These are phyloP conservation scores for Coemansia sp. DNA, from an alignment of 192 early-diverging fungal species.

Conservation along the genomic window DNA sequence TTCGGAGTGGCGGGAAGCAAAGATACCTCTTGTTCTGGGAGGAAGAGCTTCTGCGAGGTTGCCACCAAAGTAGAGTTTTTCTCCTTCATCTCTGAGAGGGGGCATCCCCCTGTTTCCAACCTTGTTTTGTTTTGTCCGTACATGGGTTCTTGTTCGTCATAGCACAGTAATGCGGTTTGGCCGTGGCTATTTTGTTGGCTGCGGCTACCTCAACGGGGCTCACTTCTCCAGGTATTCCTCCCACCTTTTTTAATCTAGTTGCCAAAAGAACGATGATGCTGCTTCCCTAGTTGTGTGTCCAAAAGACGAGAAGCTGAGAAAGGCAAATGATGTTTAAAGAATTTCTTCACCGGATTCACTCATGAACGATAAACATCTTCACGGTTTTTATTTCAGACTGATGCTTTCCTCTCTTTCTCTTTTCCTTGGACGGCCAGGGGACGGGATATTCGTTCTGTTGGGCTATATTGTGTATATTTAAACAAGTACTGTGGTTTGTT, in stretches of 20 bases:
- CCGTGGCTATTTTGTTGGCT: constrained; percentile 4
- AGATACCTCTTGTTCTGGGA: constrained; percentile 17
- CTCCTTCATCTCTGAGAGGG: neutral
- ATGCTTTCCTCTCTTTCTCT: constrained; percentile 17
- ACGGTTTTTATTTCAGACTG: constrained; percentile 41
- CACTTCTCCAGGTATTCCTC: constrained; percentile 56
- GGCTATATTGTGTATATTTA: no score
- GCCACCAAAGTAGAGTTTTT: neutral
- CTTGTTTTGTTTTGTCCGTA: neutral
- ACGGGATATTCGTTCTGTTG: no score
- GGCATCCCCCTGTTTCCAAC: neutral
- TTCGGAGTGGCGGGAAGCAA: constrained; percentile 15
- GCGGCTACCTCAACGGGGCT: constrained; percentile 57
- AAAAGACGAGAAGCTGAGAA: no score
- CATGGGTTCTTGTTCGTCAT: constrained; percentile 49
- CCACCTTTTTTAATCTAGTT: constrained; percentile 30
- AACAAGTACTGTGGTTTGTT: no score
- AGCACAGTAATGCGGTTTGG: constrained; percentile 58
- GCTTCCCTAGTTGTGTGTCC: no score
- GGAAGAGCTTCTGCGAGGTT: constrained; percentile 36
- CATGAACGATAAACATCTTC: constrained; percentile 38
- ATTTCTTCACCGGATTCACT: constrained; percentile 55
- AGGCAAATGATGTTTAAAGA: constrained; percentile 51
- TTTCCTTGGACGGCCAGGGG: no score
- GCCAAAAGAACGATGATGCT: no score